Base-by-base conservation (phyloP, 768 basidiomycete species). In the Lyophyllum atratum region DNA sequence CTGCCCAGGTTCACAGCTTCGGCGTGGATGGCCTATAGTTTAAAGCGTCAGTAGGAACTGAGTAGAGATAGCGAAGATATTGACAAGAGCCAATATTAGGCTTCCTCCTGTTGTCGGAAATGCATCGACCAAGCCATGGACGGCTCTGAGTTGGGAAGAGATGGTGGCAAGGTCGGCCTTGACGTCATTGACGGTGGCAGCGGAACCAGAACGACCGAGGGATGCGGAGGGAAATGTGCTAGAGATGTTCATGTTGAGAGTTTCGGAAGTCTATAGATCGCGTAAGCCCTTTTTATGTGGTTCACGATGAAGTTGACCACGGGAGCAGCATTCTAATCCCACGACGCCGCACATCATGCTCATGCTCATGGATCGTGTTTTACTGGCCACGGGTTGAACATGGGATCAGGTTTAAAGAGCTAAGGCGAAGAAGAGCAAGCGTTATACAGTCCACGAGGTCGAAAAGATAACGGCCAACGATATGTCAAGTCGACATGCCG, bases 81-180 rank as follows among this genome's bases (percentile, higher is more conserved):
- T 59, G 44, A 70, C 71, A 24, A 72, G 48, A 14, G 69, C 71
- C 24, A 53, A 59, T 24, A 51, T 10, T 39, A 70, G 61, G 28
- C 57, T 64, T 34, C 67, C 68, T 5, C 70, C 70, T 39, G 66
- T 67, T 28, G 31, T 22, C 0, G 72, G 73, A 64, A 70, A 73
- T 3, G 62, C 68, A 2, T 49, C 66, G 52, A 72, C 67, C 43
- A 59, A 53, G 50, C 54, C 67, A 63, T 71, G 66, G 14, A 74
- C 61, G 15, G 62, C 59, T 17, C 61, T 64, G 2, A 70, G 60
- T 47, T 68, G 64, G 0, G 63, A 51, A 4, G 64, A 50, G 45
- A 72, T 66, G 6, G 28, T 58, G 2, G 60, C 55, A 26, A 72
- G 66, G 47, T 73, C 70, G 2, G 67, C 39, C 52, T 65, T 57